phyloP scores from a whole-genome alignment of 192 early-diverging fungal species.

The Chytriomyces hyalinus region DNA sequence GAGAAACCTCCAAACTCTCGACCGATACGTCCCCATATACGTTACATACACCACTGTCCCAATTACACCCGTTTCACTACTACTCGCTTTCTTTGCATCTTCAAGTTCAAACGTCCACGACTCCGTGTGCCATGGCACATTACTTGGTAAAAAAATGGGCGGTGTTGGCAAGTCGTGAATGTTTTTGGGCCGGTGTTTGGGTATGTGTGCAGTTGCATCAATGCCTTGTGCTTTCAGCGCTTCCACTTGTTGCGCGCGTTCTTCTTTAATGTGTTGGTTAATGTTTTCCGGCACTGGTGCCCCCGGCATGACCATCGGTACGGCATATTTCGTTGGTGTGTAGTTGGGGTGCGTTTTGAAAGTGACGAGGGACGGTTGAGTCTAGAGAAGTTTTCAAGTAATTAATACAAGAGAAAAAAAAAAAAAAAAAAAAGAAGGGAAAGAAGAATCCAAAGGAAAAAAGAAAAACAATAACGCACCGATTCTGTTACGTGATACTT shows the following conservation, averaged over 20 bases:
- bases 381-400: not conserved
- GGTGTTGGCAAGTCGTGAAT: constrained; percentile 13
- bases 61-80: too few relatives aligned
- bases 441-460: not conserved
- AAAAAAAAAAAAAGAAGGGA: not conserved
- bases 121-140: constrained; percentile 20
- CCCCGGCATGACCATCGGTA: constrained; percentile 22
- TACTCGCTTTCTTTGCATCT: not conserved
- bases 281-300: constrained; percentile 29
- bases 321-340: constrained; percentile 16
- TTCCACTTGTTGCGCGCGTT: not conserved
- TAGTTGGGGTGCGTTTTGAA: constrained; percentile 18
- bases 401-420: not conserved
- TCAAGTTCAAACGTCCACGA: constrained; percentile 28
- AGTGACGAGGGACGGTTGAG: not conserved
- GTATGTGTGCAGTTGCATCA: constrained; percentile 7
- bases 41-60: constrained; percentile 21
- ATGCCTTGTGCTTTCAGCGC: constrained; percentile 9
- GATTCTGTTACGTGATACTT: constrained; percentile 2
- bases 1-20: constrained; percentile 1
- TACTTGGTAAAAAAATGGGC: constrained; percentile 16
- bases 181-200: constrained; percentile 9
- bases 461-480: not conserved
- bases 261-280: constrained; percentile 20
- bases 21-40: constrained; percentile 14